phyloP scores from a whole-genome alignment of 2,329 filamentous ascomycete genomes.

The Cyclaneusma minus region DNA sequence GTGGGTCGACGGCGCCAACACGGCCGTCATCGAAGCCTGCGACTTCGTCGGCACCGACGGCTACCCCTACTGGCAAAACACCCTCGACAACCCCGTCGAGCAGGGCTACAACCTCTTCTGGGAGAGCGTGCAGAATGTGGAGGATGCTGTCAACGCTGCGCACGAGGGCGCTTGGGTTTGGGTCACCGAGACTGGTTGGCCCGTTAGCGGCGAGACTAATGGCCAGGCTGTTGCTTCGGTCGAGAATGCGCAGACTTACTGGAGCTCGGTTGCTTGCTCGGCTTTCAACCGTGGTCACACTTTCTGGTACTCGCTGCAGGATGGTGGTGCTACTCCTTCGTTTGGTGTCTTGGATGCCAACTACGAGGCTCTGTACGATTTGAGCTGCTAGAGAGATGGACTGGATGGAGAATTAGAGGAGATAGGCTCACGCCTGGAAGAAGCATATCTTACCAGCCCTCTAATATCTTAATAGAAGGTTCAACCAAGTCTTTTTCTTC shows the following conservation, averaged over 20 bases:
- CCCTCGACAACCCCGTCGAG: slow-evolving; percentile 37
- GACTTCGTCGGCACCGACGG: slow-evolving; percentile 52
- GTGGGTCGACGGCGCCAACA: slow-evolving; percentile 44
- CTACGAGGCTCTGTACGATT: slow-evolving; percentile 11
- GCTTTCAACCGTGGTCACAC: slow-evolving; percentile 36
- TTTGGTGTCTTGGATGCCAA: slow-evolving; percentile 23
- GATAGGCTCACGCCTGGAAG: no score
- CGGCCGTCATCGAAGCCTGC: slow-evolving; percentile 40
- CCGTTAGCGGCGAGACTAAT: slow-evolving; percentile 34
- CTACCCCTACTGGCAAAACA: slow-evolving; percentile 50
- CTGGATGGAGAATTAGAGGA: no score
- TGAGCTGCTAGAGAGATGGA: slow-evolving; percentile 14
- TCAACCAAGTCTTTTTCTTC: no score
- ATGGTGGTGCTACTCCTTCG: slow-evolving; percentile 26
- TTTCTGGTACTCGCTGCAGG: slow-evolving; percentile 47
- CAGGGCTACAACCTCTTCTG: slow-evolving; percentile 39
- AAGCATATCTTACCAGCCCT: no score
- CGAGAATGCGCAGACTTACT: slow-evolving; percentile 47
- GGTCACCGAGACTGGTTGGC: slow-evolving; percentile 54
- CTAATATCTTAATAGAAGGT: no score
- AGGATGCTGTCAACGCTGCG: slow-evolving; percentile 22
- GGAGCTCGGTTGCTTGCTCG: slow-evolving; percentile 43
- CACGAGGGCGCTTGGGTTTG: slow-evolving; percentile 38
- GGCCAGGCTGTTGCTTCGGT: slow-evolving; percentile 38
- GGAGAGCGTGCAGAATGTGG: slow-evolving; percentile 17